Conservation (phyloP, 345 rosid genomes). For the Excoecaria agallocha region DNA sequence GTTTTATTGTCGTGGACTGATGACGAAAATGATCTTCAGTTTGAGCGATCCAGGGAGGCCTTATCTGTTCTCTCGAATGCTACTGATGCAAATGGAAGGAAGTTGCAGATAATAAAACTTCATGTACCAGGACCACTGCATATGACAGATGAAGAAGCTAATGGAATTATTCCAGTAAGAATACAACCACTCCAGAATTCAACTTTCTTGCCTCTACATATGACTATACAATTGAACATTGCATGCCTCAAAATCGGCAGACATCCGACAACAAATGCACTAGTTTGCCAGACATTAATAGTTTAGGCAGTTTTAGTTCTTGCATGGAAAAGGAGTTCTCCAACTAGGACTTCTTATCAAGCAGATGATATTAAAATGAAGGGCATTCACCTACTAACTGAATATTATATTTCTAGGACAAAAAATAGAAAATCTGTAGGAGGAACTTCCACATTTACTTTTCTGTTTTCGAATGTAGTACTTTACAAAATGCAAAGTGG, state of each 20-base stretch:
- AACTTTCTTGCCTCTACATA: slow-evolving; percentile 11
- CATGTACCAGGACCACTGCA: slow-evolving; percentile 81
- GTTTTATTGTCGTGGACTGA: slow-evolving; percentile 85
- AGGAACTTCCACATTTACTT: neutral
- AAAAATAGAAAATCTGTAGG: neutral
- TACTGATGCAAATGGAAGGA: slow-evolving; percentile 72
- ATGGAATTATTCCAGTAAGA: slow-evolving; percentile 63
- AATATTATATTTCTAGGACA: neutral
- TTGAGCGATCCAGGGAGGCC: slow-evolving; percentile 67
- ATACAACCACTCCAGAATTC: neutral
- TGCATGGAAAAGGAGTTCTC: neutral
- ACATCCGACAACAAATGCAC: neutral
- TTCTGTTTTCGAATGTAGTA: neutral
- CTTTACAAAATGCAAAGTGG: neutral
- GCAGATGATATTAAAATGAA: neutral
- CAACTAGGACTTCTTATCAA: neutral
- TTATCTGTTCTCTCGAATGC: slow-evolving; percentile 50
- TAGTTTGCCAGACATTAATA: neutral
- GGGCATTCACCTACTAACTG: neutral
- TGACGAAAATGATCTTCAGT: slow-evolving; percentile 65
- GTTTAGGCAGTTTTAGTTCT: neutral
- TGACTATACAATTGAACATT: neutral
- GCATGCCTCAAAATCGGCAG: neutral
- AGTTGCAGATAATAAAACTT: slow-evolving; percentile 68
- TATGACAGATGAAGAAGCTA: slow-evolving; percentile 83